phyloP scores from a whole-genome alignment of 306 rosid genomes.

The Cucumis melo region DNA sequence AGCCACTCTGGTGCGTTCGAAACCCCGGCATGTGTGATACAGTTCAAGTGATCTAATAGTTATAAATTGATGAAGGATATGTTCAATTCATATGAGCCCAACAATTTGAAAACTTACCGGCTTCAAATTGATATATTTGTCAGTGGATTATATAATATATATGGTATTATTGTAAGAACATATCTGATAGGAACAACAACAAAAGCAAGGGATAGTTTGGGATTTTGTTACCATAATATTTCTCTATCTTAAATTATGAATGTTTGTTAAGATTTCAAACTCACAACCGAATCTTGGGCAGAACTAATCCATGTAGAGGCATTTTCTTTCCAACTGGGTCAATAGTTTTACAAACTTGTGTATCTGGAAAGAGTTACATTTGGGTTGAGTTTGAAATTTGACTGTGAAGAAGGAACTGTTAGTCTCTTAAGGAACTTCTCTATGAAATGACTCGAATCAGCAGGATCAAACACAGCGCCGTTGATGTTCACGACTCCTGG shows the following conservation, averaged over 20 bases:
- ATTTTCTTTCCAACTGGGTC: not conserved
- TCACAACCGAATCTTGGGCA: not conserved
- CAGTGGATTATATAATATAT: not conserved
- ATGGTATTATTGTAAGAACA: not conserved
- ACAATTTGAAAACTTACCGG: not conserved
- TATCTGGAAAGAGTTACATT: slow-evolving; percentile 1
- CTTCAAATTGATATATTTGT: not conserved
- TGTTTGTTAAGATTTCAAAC: not conserved
- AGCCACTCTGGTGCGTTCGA: slow-evolving; percentile 77
- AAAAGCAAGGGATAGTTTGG: not conserved
- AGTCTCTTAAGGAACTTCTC: slow-evolving; percentile 25
- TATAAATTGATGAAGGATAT: not conserved
- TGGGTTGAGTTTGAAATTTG: not conserved
- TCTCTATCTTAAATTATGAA: not conserved
- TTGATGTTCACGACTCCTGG: slow-evolving; percentile 36
- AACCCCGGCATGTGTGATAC: slow-evolving; percentile 82
- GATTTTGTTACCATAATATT: not conserved
- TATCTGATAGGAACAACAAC: not conserved
- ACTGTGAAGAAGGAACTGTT: slow-evolving; percentile 16
- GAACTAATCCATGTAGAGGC: not conserved
- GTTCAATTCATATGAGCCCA: not conserved
- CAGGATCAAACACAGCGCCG: slow-evolving; percentile 16
- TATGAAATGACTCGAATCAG: slow-evolving; percentile 15
- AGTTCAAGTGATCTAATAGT: slow-evolving; percentile 10
- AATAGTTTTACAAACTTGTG: not conserved